Evolutionary conservation across 2,329 filamentous ascomycete genomes (phyloP).

Genomic region (Sclerotinia glacialis): DNA sequence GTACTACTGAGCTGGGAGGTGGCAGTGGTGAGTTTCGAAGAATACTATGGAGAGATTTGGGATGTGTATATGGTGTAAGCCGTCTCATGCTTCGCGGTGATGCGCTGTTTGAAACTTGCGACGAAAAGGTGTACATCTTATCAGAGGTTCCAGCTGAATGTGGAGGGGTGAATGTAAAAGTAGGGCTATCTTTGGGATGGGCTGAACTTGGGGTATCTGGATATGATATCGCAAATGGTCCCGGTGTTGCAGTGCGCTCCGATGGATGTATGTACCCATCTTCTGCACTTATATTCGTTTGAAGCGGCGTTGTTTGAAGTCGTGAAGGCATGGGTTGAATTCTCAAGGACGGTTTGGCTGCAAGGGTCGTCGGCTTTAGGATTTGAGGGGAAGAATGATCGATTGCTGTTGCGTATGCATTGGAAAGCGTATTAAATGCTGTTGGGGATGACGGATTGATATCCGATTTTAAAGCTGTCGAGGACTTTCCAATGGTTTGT

Average conservation of each 20-base stretch:
- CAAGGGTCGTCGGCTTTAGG: constrained; percentile 31
- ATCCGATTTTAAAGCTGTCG: constrained; percentile 45
- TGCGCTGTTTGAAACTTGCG: constrained; percentile 29
- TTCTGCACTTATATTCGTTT: constrained; percentile 32
- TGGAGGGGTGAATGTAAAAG: constrained; percentile 39
- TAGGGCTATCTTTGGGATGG: constrained; percentile 26
- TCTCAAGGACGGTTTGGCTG: constrained; percentile 43
- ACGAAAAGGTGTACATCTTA: constrained; percentile 35
- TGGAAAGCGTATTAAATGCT: constrained; percentile 64
- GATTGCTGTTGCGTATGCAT: constrained; percentile 62
- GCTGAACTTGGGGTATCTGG: constrained; percentile 39
- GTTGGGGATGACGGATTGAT: constrained; percentile 59
- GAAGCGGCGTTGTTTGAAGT: constrained; percentile 31
- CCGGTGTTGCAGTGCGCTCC: constrained; percentile 38
- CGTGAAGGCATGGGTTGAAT: constrained; percentile 39
- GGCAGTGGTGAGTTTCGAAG: constrained; percentile 64
- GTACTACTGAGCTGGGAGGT: constrained; percentile 49
- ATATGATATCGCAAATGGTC: constrained; percentile 38
- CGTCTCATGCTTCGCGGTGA: constrained; percentile 44
- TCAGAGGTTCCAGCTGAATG: constrained; percentile 36
- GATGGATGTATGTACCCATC: constrained; percentile 32
- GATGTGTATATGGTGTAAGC: constrained; percentile 55
- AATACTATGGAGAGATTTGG: constrained; percentile 59
- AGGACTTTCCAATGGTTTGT: constrained; percentile 43
- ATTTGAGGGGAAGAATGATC: constrained; percentile 54